These are phyloP conservation scores for Annona squamosa DNA, from an alignment of 164 flowering plant species.

Conservation along the genomic window DNA sequence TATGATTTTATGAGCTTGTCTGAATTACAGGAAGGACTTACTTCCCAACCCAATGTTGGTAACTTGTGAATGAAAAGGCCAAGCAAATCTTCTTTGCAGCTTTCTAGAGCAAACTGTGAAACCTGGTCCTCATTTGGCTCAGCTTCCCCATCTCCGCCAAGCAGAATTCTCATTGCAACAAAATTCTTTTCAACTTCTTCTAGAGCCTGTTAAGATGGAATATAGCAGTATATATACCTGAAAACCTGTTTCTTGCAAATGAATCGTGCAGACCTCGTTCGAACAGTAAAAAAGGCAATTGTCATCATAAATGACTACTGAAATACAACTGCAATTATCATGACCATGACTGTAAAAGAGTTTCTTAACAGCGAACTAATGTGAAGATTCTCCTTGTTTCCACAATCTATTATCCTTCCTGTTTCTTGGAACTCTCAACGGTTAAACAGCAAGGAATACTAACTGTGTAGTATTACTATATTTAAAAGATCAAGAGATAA, in stretches of 20 bases:
- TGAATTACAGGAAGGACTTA: constrained; percentile 27
- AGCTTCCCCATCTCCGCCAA: constrained; percentile 83
- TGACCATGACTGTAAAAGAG: no score
- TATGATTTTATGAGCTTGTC: background rate
- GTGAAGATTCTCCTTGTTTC: no score
- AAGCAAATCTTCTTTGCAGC: constrained; percentile 80
- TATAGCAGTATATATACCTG: background rate
- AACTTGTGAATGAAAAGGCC: constrained; percentile 74
- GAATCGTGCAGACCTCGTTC: background rate
- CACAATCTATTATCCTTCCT: no score
- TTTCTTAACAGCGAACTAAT: no score
- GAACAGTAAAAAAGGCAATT: background rate
- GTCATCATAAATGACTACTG: background rate
- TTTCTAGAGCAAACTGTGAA: constrained; percentile 56
- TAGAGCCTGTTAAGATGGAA: constrained; percentile 42
- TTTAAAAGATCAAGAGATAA: no score
- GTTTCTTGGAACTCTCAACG: no score
- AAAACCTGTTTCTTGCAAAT: background rate
- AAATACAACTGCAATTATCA: no score
- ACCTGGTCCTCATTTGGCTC: constrained; percentile 75
- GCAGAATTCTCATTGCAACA: constrained; percentile 62
- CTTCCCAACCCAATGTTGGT: constrained; percentile 85
- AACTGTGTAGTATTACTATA: no score
- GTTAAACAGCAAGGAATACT: no score
- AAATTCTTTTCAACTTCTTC: constrained; percentile 96